Conservation (phyloP, 805 yeast species). For the Sugiyamaella chiloensis region DNA sequence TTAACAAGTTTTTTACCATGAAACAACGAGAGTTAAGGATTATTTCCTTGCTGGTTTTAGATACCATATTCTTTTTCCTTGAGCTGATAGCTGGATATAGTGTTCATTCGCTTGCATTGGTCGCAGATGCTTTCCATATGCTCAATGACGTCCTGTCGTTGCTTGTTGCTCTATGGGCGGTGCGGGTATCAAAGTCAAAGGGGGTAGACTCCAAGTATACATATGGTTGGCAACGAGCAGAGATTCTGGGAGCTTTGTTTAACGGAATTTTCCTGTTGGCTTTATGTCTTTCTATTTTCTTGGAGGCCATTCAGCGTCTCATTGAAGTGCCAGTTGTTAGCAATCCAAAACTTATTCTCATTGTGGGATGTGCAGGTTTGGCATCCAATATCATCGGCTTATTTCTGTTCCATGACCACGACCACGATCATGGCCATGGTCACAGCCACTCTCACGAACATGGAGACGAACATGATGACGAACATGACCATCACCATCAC, state of each 20-base stretch:
- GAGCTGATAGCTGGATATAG: conserved; percentile 78
- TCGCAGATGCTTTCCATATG: conserved; percentile 98
- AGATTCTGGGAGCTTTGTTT: conserved; percentile 88
- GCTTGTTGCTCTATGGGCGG: conserved; percentile 94
- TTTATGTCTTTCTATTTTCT: conserved; percentile 82
- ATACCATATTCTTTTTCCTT: conserved; percentile 76
- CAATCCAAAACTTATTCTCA: conserved; percentile 77
- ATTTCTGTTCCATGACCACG: conserved; percentile 84
- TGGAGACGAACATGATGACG: conserved; percentile 26
- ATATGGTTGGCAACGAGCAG: conserved; percentile 98
- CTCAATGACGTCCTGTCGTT: conserved; percentile 88
- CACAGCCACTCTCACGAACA: conserved; percentile 22
- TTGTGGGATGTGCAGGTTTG: conserved; percentile 82
- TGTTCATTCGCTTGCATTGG: conserved; percentile 88
- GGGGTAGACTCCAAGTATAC: conserved; percentile 87
- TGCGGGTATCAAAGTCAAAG: conserved; percentile 75
- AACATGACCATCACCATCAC: conserved; percentile 19
- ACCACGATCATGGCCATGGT: conserved; percentile 43
- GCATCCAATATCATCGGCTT: conserved; percentile 80
- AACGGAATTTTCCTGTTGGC: conserved; percentile 93
- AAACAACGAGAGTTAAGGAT: conserved; percentile 68
- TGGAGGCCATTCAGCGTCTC: conserved; percentile 90
- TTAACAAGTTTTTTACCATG: too few species aligned
- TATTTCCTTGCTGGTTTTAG: conserved; percentile 64
- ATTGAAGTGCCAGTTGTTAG: conserved; percentile 73